Evolutionary conservation across 805 yeast species (phyloP).

Genomic region (Cyberlindnera veronae): DNA sequence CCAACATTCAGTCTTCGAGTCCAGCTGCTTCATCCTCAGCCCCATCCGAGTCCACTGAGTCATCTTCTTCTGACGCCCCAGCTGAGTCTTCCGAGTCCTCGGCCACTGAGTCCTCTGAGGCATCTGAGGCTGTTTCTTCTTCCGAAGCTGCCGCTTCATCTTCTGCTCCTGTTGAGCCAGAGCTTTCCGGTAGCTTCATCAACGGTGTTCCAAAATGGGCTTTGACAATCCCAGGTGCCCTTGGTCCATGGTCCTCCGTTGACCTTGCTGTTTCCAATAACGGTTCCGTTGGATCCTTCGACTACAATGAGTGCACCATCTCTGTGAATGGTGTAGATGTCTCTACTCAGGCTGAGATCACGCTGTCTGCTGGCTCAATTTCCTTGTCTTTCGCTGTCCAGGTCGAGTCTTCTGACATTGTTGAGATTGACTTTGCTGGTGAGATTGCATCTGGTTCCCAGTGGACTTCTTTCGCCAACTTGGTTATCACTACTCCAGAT

Average conservation of each 20-base stretch:
- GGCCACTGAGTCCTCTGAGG: not conserved
- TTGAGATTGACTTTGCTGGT: slow-evolving; percentile 2
- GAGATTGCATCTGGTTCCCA: slow-evolving; percentile 1
- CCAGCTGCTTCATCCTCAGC: not conserved
- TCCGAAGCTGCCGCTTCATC: not conserved
- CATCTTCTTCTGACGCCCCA: slow-evolving; percentile 2
- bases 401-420: not conserved
- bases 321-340: slow-evolving; percentile 9
- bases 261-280: slow-evolving; percentile 2
- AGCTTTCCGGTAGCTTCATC: not conserved
- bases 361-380: not conserved
- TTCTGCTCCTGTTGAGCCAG: not conserved
- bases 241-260: slow-evolving; percentile 15
- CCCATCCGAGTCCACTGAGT: not conserved
- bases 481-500: not conserved
- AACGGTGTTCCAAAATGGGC: slow-evolving; percentile 1
- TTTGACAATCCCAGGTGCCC: not conserved
- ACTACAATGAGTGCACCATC: slow-evolving; percentile 9
- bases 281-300: slow-evolving; percentile 9
- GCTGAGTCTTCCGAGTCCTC: slow-evolving; percentile 3
- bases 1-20: not conserved
- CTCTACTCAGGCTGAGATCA: not conserved
- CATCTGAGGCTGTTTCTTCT: slow-evolving; percentile 1
- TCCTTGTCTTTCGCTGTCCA: not conserved
- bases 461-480: not conserved